Base-by-base conservation (phyloP, 2,329 filamentous ascomycete species). In the Aureobasidium sp. region DNA sequence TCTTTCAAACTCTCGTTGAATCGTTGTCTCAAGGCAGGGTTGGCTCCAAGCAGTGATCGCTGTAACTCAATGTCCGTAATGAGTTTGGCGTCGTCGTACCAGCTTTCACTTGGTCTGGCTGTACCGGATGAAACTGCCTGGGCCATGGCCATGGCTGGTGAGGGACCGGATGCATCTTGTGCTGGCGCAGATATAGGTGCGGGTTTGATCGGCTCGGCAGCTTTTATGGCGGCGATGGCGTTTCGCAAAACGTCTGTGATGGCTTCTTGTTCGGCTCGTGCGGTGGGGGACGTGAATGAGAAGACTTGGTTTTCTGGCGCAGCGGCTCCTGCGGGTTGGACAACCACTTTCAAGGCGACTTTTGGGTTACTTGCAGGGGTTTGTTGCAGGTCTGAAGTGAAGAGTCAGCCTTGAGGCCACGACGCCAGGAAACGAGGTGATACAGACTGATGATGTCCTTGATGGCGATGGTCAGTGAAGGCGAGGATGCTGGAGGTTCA, bases 331-430 rank as follows among this genome's bases (percentile, higher is more conserved):
- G 80, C 70, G 37, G 80, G 71, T 66, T 90, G 86, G 57, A 86
- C 86, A 61, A 96, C 88, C 53, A 98, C 85, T 69, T 93, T 95
- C 56, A 97, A 79, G 78, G 95, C 95, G 50, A 95, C 90, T 75
- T 95, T 96, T 16, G 89, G 76, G 30, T 82, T 84, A n/a, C 78
- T 84, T 56, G 89, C 88, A 11, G 93, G 90, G 1, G 93, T 97
- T 68, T 97, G 91, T 69, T 98, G 91, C 44, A 98, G 80, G 71
- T 97, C 88, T 93, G 61, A 27, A 7, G 22, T n/a, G 1, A 16
- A 22, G 24, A 6, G 47, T 41, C 17, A 32, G 53, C 16, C 16
- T n/a, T 37, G 12, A 11, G 11, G 24, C 6, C n/a, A n/a, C n/a
- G n/a, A 34, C 6, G 6, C 2, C 7, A n/a, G 4, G n/a, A 2